These are phyloP conservation scores for Cryomyces minteri DNA, from an alignment of 495 filamentous ascomycete genomes.

Conservation along the genomic window DNA sequence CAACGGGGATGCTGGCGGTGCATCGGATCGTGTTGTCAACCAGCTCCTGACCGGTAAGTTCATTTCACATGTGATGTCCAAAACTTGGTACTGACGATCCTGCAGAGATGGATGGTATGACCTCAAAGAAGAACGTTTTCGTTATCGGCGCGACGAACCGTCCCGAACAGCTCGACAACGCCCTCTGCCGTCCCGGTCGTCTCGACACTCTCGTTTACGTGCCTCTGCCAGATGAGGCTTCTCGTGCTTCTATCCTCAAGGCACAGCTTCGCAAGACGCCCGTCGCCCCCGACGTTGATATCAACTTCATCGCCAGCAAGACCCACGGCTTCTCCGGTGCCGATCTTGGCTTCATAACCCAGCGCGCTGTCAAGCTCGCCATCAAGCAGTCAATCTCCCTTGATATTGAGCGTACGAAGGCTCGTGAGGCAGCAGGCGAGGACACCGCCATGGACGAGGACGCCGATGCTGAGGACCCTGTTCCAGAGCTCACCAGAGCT, in stretches of 20 bases:
- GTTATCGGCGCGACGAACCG: constrained; percentile 98
- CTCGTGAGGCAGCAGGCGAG: constrained; percentile 64
- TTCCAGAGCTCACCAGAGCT: constrained; percentile 86
- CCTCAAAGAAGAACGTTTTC: constrained; percentile 99
- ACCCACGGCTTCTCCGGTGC: constrained; percentile 99
- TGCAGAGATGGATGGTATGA: constrained; percentile 96
- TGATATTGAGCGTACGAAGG: constrained; percentile 78
- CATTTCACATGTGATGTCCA: background rate
- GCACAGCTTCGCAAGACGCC: constrained; percentile 98
- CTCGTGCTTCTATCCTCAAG: constrained; percentile 74
- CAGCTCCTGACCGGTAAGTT: constrained; percentile 89
- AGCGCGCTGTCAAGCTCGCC: constrained; percentile 96
- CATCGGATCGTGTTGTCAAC: constrained; percentile 98
- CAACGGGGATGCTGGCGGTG: constrained; percentile 90
- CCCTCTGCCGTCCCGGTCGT: constrained; percentile 94
- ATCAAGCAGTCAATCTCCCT: constrained; percentile 90
- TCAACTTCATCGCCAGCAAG: constrained; percentile 84
- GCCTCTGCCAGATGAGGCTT: constrained; percentile 77
- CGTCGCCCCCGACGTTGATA: constrained; percentile 69
- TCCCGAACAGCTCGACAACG: constrained; percentile 94
- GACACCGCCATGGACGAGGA: constrained; percentile 56
- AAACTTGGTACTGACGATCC: constrained; percentile 11
- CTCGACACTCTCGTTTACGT: constrained; percentile 97
- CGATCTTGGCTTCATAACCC: constrained; percentile 96
- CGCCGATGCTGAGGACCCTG: constrained; percentile 73